Percentiles rank a stretch among this genome's conserved stretches.
These are phyloP conservation scores for Microdochium trichocladiopsis DNA, from an alignment of 2,329 filamentous ascomycete species.

Conservation along the genomic window DNA sequence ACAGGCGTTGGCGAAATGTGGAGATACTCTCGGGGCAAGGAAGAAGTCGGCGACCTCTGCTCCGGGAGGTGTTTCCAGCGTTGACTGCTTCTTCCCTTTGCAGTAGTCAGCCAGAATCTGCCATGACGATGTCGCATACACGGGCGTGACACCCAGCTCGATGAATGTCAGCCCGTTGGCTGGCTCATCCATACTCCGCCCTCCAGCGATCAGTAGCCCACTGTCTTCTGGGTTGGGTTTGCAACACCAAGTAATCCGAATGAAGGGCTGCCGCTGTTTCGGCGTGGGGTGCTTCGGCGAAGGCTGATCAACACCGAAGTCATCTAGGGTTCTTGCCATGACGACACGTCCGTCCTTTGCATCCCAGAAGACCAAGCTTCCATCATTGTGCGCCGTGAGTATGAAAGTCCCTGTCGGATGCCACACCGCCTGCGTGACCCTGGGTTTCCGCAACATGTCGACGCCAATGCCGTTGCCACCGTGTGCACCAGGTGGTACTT, in stretches of 20 bases:
- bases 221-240: conserved; percentile 93
- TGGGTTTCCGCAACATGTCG: conserved; percentile 60
- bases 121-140: conserved; percentile 89
- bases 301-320: conserved; percentile 66
- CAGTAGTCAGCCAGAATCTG: conserved; percentile 74
- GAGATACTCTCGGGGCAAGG: conserved; percentile 72
- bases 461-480: conserved; percentile 66
- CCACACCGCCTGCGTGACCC: conserved; percentile 79
- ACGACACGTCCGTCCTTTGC: conserved; percentile 79
- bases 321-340: conserved; percentile 73
- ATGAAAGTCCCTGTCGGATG: conserved; percentile 92
- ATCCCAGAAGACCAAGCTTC: conserved; percentile 92
- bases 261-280: conserved; percentile 65
- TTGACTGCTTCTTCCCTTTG: conserved; percentile 63
- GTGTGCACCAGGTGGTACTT: conserved; percentile 72
- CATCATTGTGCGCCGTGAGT: conserved; percentile 81
- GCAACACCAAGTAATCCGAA: conserved; percentile 83
- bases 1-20: conserved; percentile 80
- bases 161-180: conserved; percentile 80
- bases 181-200: conserved; percentile 57
- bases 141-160: conserved; percentile 81
- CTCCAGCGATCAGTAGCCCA: conserved; percentile 78
- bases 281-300: conserved; percentile 42
- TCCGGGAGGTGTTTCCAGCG: conserved; percentile 69
- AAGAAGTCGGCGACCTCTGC: conserved; percentile 76